Evolutionary conservation across 768 basidiomycete species (phyloP).

Genomic region (Russula earlei): DNA sequence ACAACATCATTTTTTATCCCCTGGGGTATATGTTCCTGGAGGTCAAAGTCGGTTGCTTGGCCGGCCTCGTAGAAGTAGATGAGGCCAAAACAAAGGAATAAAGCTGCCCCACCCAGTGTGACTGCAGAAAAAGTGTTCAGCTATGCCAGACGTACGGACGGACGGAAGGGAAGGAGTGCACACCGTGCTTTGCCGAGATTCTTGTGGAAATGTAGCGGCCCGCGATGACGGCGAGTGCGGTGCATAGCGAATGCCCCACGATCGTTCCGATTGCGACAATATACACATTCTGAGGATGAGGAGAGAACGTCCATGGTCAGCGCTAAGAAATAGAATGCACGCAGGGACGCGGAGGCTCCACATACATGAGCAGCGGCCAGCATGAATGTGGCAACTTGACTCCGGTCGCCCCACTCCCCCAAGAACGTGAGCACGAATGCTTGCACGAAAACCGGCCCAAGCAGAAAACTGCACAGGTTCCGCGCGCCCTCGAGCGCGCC

Average conservation of each 20-base stretch:
- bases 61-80: constrained; percentile 17
- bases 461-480: constrained; percentile 71
- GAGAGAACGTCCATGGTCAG: constrained; percentile 13
- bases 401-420: constrained; percentile 99
- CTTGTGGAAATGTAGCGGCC: constrained; percentile 89
- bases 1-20: constrained; percentile 8
- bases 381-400: constrained; percentile 95
- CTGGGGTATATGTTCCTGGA: constrained; percentile 16
- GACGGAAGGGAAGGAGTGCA: constrained; percentile 22
- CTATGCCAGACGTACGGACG: neutral
- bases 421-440: constrained; percentile 91
- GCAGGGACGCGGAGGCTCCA: too few species aligned
- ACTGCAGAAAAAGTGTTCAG: constrained; percentile 6
- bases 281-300: constrained; percentile 65
- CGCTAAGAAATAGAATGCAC: neutral
- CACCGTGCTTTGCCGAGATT: constrained; percentile 92
- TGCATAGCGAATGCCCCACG: constrained; percentile 80
- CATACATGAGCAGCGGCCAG: constrained; percentile 87
- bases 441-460: constrained; percentile 93
- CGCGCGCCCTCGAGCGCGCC: constrained; percentile 52
- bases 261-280: constrained; percentile 87
- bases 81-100: constrained; percentile 19
- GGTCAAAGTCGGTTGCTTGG: constrained; percentile 14
- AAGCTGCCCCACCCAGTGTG: constrained; percentile 17
- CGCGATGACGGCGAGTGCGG: constrained; percentile 83